Conservation (phyloP, 1,284 basidiomycete species). For the Bondarzewia mesenterica region DNA sequence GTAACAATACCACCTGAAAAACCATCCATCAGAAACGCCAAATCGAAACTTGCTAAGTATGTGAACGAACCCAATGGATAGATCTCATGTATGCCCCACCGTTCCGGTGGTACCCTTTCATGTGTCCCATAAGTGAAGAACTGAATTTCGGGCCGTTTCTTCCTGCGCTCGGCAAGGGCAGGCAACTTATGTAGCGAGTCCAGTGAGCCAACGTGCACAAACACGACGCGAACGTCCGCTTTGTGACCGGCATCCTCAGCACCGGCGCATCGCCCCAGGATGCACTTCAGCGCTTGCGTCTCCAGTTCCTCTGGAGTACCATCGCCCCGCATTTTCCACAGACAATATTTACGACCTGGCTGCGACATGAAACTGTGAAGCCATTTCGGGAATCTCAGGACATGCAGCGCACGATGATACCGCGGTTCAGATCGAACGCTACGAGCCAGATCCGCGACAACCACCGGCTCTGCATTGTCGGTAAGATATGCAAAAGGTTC, state of each 20-base stretch:
- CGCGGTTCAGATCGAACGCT: conserved; percentile 14
- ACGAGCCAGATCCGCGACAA: conserved; percentile 4
- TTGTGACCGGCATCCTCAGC: conserved; percentile 30
- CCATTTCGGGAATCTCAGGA: conserved; percentile 35
- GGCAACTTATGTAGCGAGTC: conserved; percentile 37
- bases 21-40: neutral
- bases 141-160: conserved; percentile 33
- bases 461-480: conserved; percentile 5
- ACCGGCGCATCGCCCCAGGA: conserved; percentile 37
- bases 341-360: conserved; percentile 24
- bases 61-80: conserved; percentile 48
- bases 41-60: conserved; percentile 1
- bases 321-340: conserved; percentile 29
- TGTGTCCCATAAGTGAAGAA: conserved; percentile 65
- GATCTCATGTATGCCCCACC: conserved; percentile 55
- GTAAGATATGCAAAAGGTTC: neutral
- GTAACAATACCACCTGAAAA: conserved; percentile 59
- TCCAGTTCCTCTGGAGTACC: conserved; percentile 25
- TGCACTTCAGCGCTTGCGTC: conserved; percentile 32
- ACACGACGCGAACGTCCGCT: conserved; percentile 39
- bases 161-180: conserved; percentile 35
- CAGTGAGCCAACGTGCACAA: conserved; percentile 57
- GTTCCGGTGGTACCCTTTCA: conserved; percentile 32
- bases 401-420: conserved; percentile 34
- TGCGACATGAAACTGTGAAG: conserved; percentile 34